These are phyloP conservation scores for Cutaneotrichosporon cavernicola DNA, from an alignment of 1,284 basidiomycete species.

Conservation along the genomic window DNA sequence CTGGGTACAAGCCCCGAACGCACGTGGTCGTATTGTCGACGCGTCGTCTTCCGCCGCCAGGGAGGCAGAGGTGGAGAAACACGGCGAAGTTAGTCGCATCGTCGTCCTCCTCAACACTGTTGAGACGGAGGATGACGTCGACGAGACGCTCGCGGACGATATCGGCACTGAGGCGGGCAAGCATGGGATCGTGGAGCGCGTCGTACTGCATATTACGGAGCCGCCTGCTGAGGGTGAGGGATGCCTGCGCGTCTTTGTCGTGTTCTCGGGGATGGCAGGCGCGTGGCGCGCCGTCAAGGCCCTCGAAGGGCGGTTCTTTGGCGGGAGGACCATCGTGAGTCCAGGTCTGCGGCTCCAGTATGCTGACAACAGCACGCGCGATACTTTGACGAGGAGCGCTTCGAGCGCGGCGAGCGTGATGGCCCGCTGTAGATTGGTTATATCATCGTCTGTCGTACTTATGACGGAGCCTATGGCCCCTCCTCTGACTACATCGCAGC, in stretches of 20 bases:
- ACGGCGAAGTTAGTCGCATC: slow-evolving; percentile 83
- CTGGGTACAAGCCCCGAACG: slow-evolving; percentile 41
- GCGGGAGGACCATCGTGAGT: slow-evolving; percentile 69
- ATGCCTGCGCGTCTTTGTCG: slow-evolving; percentile 76
- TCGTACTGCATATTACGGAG: slow-evolving; percentile 73
- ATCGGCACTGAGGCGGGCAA: slow-evolving; percentile 63
- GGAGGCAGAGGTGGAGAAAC: slow-evolving; percentile 69
- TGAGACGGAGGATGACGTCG: slow-evolving; percentile 71
- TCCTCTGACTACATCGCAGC: no score
- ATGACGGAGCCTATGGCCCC: no score
- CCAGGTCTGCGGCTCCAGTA: neutral
- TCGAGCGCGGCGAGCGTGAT: slow-evolving; percentile 49
- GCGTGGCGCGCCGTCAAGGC: slow-evolving; percentile 92
- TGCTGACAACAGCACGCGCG: slow-evolving; percentile 58
- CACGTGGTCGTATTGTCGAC: slow-evolving; percentile 83
- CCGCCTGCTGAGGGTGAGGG: slow-evolving; percentile 64
- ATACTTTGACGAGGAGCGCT: slow-evolving; percentile 73
- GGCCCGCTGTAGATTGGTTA: slow-evolving; percentile 26
- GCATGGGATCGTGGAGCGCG: slow-evolving; percentile 74
- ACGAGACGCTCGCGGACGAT: slow-evolving; percentile 80
- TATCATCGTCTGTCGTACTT: no score
- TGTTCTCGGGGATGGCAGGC: slow-evolving; percentile 82
- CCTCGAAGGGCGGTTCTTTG: slow-evolving; percentile 86
- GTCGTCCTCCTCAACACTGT: slow-evolving; percentile 87
- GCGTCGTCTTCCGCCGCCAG: slow-evolving; percentile 73